Base-by-base conservation (phyloP, 169 alveolate species). In the Amoebophrya sp. region DNA sequence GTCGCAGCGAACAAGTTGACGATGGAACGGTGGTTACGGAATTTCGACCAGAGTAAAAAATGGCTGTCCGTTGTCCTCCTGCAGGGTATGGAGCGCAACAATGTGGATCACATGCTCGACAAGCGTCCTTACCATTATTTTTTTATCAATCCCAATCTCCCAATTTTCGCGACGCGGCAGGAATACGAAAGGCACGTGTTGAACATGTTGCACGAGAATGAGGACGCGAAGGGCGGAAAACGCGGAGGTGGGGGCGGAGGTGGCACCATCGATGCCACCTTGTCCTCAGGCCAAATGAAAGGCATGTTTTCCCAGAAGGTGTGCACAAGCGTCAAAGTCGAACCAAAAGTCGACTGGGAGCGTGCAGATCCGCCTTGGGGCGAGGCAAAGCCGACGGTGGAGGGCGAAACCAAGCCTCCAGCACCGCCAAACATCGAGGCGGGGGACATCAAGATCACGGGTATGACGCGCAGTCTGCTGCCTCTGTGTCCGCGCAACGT, bases 11-110 rank as follows among this genome's bases (percentile, higher is more conserved):
- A 65, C 83, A 65, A 65, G 83, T 1, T 26, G 83, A 65, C 83
- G 38, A 65, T 65, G 83, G 33, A 12, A 36, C 83, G 83, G 33
- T 65, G 83, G 83, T 26, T 65, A 36, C 83, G 83, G 83, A 65
- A 65, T 65, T 65, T 65, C 33, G 83, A 65, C 83, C 0, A 10
- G 38, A 65, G 38, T 29, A 65, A 65, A 26, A 65, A 65, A 36
- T 65, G 83, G 83, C 83, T 65, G 38, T 65, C 83, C 39, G n/a
- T 65, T 36, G 83, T 65, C 33, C 1, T 26, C 39, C 83, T 12
- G 3, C 83, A 65, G 83, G 83, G 83, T 36, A 65, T 65, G 36
- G 83, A 65, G 83, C 18, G n/a, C 39, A 65, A 65, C 83, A 65
- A 65, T 36, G 26, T 6, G 33, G 33, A 6, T 1, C n/a, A 36